These are phyloP conservation scores for Dothidotthia symphoricarpi DNA, from an alignment of 2,329 filamentous ascomycete species.

Conservation along the genomic window DNA sequence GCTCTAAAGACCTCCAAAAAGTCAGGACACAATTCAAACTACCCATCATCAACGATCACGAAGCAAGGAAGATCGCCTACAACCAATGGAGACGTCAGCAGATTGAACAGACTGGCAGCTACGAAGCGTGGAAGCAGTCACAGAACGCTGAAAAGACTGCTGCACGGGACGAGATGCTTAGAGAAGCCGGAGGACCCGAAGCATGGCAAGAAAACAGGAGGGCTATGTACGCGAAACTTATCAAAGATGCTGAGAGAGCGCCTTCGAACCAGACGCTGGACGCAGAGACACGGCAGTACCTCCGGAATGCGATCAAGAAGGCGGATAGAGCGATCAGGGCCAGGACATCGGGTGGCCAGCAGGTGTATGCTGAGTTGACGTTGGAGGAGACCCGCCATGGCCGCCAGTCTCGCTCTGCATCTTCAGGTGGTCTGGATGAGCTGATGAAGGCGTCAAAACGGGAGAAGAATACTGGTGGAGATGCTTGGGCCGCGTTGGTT, in stretches of 20 bases:
- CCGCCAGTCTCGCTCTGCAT: neutral
- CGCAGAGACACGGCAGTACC: conserved; percentile 12
- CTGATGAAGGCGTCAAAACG: conserved; percentile 1
- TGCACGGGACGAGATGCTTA: conserved; percentile 6
- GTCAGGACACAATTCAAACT: conserved; percentile 11
- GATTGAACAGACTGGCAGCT: conserved; percentile 16
- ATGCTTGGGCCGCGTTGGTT: conserved; percentile 20
- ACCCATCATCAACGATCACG: conserved; percentile 8
- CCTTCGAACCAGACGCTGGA: conserved; percentile 14
- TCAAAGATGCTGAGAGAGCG: conserved; percentile 23
- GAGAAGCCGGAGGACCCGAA: conserved; percentile 14
- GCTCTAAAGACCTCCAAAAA: conserved; percentile 11
- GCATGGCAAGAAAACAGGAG: conserved; percentile 11
- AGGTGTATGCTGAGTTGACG: conserved; percentile 18
- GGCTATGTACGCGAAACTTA: conserved; percentile 8
- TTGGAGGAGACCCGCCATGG: conserved; percentile 10
- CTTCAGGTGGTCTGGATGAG: conserved; percentile 4
- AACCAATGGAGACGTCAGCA: conserved; percentile 13
- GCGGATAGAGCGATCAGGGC: conserved; percentile 21
- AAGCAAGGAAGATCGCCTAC: conserved; percentile 13
- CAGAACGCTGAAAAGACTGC: conserved; percentile 9
- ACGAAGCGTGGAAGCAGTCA: conserved; percentile 13
- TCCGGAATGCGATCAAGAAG: conserved; percentile 20
- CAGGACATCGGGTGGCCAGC: conserved; percentile 10
- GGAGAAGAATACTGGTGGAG: conserved; percentile 4